Base-by-base conservation (phyloP, 371 early-diverging fungal genomes). In the Mitosporidium daphniae region DNA sequence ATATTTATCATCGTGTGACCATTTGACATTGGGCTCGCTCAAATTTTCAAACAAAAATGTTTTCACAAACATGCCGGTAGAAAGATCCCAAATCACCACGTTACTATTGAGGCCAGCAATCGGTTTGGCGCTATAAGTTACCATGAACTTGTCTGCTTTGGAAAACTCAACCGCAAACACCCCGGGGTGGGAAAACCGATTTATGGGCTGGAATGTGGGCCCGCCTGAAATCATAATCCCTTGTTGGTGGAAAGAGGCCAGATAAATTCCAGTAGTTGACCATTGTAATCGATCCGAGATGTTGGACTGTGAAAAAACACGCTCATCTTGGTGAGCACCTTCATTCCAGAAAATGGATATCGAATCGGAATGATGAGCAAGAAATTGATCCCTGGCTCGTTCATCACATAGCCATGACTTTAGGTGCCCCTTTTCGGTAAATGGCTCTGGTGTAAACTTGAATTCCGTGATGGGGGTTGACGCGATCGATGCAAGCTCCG, bases 171-270 rank as follows among this genome's bases (percentile, higher is more conserved):
- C 59, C 25, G 71, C 42, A 32, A 62, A 66, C 29, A 80, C 80
- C 31, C 64, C 61, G 14, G 68, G 70, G 41, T 86, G 91, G 21
- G 60, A 55, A 35, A 84, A 80, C 15, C 75, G 65, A 32, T 60
- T 54, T 33, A 82, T 65, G 48, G 68, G 63, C 35, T 57, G 53
- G 65, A 67, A 80, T 21, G 59, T 57, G n/a, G 65, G 57, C 16
- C 84, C 84, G 39, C 91, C 82, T 84, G 84, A 91, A 29, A 91
- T 55, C 12, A 57, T 77, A 26, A 84, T 58, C 33, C 86, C 86
- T 42, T 65, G 74, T 28, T 58, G 55, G 42, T 86, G 86, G 55
- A 77, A 55, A 17, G 84, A 77, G 22, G 66, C 55, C 26, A 91
- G 52, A 42, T 71, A 91, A 13, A 71, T 65, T 26, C 91, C 89